Evolutionary conservation across 1,284 basidiomycete genomes (phyloP).

Genomic region (Meripilus lineatus): DNA sequence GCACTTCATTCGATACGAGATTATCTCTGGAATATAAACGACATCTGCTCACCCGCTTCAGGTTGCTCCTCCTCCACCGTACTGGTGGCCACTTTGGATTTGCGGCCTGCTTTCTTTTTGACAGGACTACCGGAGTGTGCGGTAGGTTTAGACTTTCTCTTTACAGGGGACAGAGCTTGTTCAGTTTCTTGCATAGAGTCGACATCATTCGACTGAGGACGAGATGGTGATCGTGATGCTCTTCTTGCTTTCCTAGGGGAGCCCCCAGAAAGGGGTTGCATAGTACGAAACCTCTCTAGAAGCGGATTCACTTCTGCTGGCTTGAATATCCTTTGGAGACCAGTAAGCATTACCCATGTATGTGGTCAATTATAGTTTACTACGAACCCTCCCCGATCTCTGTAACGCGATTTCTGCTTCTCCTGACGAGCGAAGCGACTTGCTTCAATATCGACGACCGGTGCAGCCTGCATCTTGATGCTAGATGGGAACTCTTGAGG

Average conservation of each 20-base stretch:
- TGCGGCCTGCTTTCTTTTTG: neutral
- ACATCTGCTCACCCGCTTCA: neutral
- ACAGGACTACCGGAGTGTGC: neutral
- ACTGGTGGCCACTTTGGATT: neutral
- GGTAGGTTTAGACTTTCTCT: neutral
- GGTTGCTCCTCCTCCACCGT: neutral
- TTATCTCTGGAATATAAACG: too few species aligned
- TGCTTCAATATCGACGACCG: constrained; percentile 11
- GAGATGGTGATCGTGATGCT: neutral
- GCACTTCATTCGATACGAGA: neutral
- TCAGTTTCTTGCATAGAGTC: neutral
- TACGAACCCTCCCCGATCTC: constrained; percentile 17
- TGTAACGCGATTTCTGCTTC: constrained; percentile 16
- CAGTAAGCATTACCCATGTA: neutral
- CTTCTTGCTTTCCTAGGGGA: constrained; percentile 5
- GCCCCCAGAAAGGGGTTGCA: constrained; percentile 15
- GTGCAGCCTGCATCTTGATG: too few species aligned
- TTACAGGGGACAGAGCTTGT: neutral
- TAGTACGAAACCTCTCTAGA: constrained; percentile 13
- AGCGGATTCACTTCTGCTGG: constrained; percentile 16
- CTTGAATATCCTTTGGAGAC: constrained; percentile 13
- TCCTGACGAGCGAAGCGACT: constrained; percentile 15
- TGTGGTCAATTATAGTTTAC: neutral
- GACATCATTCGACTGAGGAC: neutral
- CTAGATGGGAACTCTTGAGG: too few species aligned